Evolutionary conservation across 1,284 basidiomycete genomes (phyloP), one percentile per base, ranked within the genome.

Genomic region (Apiotrichum sp.): DNA sequence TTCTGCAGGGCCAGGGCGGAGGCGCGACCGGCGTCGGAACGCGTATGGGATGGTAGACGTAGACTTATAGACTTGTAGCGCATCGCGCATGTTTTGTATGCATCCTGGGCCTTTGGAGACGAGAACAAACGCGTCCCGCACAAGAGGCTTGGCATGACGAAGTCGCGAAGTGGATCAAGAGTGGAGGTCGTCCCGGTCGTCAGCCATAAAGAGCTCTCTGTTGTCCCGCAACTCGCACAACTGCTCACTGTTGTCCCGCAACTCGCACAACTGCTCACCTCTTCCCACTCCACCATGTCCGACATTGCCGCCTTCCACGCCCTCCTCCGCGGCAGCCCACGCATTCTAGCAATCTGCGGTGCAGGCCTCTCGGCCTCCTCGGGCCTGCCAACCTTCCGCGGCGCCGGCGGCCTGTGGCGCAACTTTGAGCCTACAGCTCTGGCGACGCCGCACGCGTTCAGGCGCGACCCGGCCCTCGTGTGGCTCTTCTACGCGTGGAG

Each of bases 21-120:
- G 68, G 66, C 2, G 65, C 65, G 36, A 55, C 63, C 0, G 69
- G 65, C n/a, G 68, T 71, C 3, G 69, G 66, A 3, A 67, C 64
- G 4, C 62, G 67, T 38, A 66, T 71, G 67, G 65, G 68, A n/a
- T 44, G 39, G 16, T 59, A 38, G 36, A 22, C 22, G 22, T 22
- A 22, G 22, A 22, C 22, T 22, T 22, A 22, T 22, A 22, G 22
- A 22, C 22, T 22, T 22, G 22, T 22, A 22, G 22, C 22, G 22
- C 22, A 22, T 22, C 22, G 22, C 22, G 22, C 22, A 22, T 22
- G 22, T 22, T 22, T 22, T 22, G 22, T 22, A 22, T 22, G 22
- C 22, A 22, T 22, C 22, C 22, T 22, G 22, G 22, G 22, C 22
- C 22, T 22, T 22, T 22, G 22, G 22, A 22, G 22, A 22, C 22